A percentile compares a stretch with the other conserved stretches of the same genome.
phyloP scores from a whole-genome alignment of 148 eudicot species.

The Cornus suecica region DNA sequence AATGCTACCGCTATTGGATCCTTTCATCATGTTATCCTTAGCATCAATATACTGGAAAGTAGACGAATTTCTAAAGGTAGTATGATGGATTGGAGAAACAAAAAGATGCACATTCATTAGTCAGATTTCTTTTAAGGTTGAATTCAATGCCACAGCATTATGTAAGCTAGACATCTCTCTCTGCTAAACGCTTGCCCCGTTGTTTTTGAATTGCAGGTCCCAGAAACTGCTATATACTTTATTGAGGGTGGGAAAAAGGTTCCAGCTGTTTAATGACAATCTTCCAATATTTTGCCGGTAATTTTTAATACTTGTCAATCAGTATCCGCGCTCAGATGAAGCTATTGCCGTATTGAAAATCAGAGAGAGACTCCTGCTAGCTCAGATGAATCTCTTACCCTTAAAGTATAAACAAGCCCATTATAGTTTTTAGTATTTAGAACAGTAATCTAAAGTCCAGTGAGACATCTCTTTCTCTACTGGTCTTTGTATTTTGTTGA shows the following conservation, averaged over 20 bases:
- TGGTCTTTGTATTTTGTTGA: neutral
- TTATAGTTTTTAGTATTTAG: neutral
- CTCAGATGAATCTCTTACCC: neutral
- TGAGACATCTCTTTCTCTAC: neutral
- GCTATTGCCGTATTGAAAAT: neutral
- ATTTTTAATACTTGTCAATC: neutral
- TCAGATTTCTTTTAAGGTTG: too few species aligned
- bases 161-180: neutral
- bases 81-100: neutral
- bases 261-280: conserved; percentile 1
- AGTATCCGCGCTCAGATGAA: neutral
- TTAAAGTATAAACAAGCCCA: neutral
- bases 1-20: neutral
- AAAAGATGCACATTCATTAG: neutral
- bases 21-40: neutral
- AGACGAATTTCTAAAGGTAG: neutral
- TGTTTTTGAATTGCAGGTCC: neutral
- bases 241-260: conserved; percentile 8
- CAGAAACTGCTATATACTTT: conserved; percentile 9
- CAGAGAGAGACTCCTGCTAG: neutral
- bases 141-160: neutral
- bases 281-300: neutral
- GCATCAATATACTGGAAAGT: neutral
- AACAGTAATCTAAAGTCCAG: neutral
- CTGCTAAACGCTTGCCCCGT: neutral